Conservation (phyloP, 176 grass and related monocot species). For the Rhynchospora pubera region DNA sequence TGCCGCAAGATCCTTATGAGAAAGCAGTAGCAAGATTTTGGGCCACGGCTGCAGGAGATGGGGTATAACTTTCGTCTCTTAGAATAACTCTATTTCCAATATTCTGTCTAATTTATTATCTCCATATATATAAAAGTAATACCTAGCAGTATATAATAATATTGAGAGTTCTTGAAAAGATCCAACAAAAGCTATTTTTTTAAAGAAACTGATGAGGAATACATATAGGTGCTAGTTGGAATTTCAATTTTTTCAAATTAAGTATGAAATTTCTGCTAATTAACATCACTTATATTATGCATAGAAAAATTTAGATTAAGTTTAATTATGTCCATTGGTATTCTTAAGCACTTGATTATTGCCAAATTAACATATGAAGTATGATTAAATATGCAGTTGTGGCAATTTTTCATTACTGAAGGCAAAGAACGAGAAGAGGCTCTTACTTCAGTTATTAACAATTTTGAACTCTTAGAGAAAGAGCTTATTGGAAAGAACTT, state of each 20-base stretch:
- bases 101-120: not conserved
- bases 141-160: not conserved
- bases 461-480: constrained; percentile 16
- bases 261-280: not conserved
- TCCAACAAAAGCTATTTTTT: not conserved
- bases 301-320: not conserved
- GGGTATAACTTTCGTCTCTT: not conserved
- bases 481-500: constrained; percentile 25
- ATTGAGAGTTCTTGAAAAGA: not conserved
- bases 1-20: constrained; percentile 15
- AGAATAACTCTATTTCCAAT: not conserved
- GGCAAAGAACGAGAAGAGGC: constrained; percentile 28
- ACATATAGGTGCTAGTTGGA: not conserved
- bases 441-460: constrained; percentile 1
- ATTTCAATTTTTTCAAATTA: not conserved
- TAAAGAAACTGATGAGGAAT: not conserved
- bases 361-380: not conserved
- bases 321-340: not conserved
- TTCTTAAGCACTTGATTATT: not conserved
- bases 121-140: not conserved
- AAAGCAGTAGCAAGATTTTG: constrained; percentile 16
- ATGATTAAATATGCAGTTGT: not conserved
- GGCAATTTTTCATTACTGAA: constrained; percentile 13
- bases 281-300: not conserved
- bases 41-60: not conserved